phyloP scores from a whole-genome alignment of 1,284 basidiomycete genomes.

The Marasmius sp. region DNA sequence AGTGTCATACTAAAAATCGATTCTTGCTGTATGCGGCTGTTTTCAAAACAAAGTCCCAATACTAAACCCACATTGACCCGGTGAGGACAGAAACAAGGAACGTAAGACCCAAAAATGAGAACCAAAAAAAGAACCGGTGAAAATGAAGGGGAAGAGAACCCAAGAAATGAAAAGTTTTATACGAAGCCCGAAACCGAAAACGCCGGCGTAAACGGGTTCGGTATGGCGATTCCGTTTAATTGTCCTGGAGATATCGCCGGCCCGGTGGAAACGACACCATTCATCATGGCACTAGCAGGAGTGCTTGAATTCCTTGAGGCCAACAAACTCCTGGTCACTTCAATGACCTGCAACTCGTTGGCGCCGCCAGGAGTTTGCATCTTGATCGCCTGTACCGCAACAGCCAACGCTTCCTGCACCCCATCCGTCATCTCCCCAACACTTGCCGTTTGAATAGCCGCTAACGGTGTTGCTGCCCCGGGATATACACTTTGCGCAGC shows the following conservation, averaged over 20 bases:
- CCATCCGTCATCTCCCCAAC: slow-evolving; percentile 16
- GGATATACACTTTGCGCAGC: slow-evolving; percentile 51
- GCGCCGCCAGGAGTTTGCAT: slow-evolving; percentile 10
- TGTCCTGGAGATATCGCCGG: neutral
- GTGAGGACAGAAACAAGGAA: slow-evolving; percentile 21
- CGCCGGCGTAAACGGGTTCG: slow-evolving; percentile 6
- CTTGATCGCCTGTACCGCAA: slow-evolving; percentile 8
- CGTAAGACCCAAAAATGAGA: slow-evolving; percentile 24
- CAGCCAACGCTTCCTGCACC: slow-evolving; percentile 15
- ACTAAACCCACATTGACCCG: slow-evolving; percentile 16
- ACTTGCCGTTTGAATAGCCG: slow-evolving; percentile 16
- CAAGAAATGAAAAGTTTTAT: slow-evolving; percentile 3
- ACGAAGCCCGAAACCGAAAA: slow-evolving; percentile 12
- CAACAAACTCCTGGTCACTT: slow-evolving; percentile 10
- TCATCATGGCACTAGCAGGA: neutral
- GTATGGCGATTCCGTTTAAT: neutral
- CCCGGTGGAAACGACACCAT: neutral
- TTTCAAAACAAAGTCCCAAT: slow-evolving; percentile 1
- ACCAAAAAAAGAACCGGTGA: slow-evolving; percentile 19
- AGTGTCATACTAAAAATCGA: neutral
- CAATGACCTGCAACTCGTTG: slow-evolving; percentile 11
- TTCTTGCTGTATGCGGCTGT: neutral
- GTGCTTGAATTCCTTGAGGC: slow-evolving; percentile 2
- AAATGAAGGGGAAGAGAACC: slow-evolving; percentile 6
- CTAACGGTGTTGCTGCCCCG: slow-evolving; percentile 7